Evolutionary conservation across 176 grass and related monocot species (phyloP).

Genomic region (Cenchrus fungigraminus): DNA sequence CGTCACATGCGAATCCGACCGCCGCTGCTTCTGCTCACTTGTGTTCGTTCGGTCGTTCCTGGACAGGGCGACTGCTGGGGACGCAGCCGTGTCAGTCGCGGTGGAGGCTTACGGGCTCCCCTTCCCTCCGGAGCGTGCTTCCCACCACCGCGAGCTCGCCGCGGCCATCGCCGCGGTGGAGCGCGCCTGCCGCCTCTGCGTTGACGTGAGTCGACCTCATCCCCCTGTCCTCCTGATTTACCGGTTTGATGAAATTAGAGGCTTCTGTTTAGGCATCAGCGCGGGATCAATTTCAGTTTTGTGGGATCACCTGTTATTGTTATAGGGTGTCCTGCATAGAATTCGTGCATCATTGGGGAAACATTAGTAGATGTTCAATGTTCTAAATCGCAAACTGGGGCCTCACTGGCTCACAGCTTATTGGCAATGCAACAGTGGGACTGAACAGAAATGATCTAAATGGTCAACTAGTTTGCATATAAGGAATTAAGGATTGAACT

Average conservation of each 20-base stretch:
- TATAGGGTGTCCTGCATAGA: background rate
- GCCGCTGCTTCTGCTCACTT: slow-evolving; percentile 23
- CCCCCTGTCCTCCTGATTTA: background rate
- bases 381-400: background rate
- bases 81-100: background rate
- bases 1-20: background rate
- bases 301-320: slow-evolving; percentile 3
- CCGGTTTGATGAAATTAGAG: background rate
- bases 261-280: background rate
- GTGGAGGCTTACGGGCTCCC: slow-evolving; percentile 46
- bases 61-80: slow-evolving; percentile 11
- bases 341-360: background rate
- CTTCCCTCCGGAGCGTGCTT: slow-evolving; percentile 54
- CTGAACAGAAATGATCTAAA: background rate
- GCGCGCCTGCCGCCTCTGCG: slow-evolving; percentile 73
- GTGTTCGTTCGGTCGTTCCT: slow-evolving; percentile 2
- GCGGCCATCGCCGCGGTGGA: slow-evolving; percentile 65
- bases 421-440: background rate
- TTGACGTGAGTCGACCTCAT: slow-evolving; percentile 64
- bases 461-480: slow-evolving; percentile 5
- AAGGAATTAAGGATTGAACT: background rate
- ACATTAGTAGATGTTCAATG: background rate
- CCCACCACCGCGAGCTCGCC: slow-evolving; percentile 66
- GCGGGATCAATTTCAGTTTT: background rate
- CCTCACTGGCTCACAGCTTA: background rate